A percentile compares a stretch with the other conserved stretches of the same genome.
phyloP scores from a whole-genome alignment of 2,329 filamentous ascomycete species.

The Chrysosporium keratinophilum region DNA sequence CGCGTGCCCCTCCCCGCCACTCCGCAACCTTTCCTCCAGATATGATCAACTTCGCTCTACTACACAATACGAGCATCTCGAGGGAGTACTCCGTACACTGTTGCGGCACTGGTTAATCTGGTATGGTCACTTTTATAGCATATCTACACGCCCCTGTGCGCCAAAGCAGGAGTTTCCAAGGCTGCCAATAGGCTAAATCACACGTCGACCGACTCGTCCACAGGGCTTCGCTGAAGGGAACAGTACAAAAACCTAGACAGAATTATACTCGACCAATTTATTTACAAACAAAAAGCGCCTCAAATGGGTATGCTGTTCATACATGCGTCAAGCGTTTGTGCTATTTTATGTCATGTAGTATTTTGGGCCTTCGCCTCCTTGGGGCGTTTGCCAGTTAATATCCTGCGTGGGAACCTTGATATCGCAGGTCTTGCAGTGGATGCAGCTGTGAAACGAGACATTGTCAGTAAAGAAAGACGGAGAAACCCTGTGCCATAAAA shows the following conservation, averaged over 20 bases:
- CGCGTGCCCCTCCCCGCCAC: neutral
- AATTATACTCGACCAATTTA: constrained; percentile 2
- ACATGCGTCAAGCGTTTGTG: neutral
- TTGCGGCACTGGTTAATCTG: neutral
- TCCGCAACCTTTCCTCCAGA: neutral
- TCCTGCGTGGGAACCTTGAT: constrained; percentile 96
- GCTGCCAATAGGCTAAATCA: neutral
- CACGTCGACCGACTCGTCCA: neutral
- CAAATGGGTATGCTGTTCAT: neutral
- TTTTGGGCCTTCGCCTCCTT: constrained; percentile 70
- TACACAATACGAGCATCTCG: too few relatives aligned
- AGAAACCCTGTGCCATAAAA: neutral
- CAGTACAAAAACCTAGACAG: neutral
- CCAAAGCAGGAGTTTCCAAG: neutral
- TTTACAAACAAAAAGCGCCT: neutral
- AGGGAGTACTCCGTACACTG: too few relatives aligned
- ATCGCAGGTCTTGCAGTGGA: constrained; percentile 99
- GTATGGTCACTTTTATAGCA: neutral
- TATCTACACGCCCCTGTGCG: neutral
- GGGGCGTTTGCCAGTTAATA: constrained; percentile 93
- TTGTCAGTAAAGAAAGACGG: neutral
- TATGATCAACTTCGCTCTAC: neutral
- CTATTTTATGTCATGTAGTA: constrained; percentile 48
- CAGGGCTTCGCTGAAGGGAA: neutral
- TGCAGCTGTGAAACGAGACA: constrained; percentile 55